Base-by-base conservation (phyloP, 805 yeast species). In the Ogataea philodendri region DNA sequence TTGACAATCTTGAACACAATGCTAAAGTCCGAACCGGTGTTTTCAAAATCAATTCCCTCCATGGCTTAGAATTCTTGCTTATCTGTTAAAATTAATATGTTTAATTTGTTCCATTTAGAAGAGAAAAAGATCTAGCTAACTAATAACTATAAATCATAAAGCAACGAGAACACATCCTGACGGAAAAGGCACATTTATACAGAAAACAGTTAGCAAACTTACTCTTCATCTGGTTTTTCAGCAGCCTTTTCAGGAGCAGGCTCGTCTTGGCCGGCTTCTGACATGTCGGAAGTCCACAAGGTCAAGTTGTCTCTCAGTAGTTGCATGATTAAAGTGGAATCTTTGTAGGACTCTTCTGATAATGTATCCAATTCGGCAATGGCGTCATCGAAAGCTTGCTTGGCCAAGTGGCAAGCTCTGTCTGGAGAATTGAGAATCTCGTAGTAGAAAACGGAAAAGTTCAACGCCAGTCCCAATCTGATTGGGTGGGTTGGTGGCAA, bases 401-500 rank as follows among this genome's bases (percentile, higher is more conserved):
- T 93, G 59, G 98, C 98, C 66, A 90, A 79, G 66, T 89, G 95
- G 68, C 98, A 90, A 54, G 98, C 98, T 68, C 95, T 86, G 66
- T 90, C 97, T 57, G 98, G 97, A 42, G 96, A 85, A 70, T 90
- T 89, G 69, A 89, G 84, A 61, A 93, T 94, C 74, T 90, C 98
- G 64, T 90, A 90, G 78, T 90, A 93, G 72, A 90, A 90, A 44
- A 90, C 98, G 37, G 96, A 87, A 74, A 93, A 90, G 72, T 90
- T 90, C 66, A 90, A 80, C 46, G 98, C 98, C 66, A 90, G 79
- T 55, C 98, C 98, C 62, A 90, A 76, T 70, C 98, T 82, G 67
- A 93, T 88, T 65, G 97, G 98, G 65, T 90, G 97, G 48, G 98
- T 93, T 66, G 98, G 97, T 44, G 97, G 94, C 64, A 90, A 77